Base-by-base conservation (phyloP, 371 early-diverging fungal species). In the Rhizopus stolonifer region DNA sequence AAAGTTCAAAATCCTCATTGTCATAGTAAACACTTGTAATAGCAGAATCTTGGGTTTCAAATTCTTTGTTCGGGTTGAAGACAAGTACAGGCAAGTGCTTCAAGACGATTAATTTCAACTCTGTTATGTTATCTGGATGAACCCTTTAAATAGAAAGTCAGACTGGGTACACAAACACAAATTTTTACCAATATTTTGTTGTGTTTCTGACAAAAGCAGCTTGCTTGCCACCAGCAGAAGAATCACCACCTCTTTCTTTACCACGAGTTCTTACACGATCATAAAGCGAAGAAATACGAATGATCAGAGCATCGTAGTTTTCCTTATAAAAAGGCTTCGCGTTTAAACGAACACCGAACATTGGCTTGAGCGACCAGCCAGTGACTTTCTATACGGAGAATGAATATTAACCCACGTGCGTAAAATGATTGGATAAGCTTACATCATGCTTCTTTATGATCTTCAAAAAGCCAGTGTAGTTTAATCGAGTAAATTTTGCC, bases 21-120 rank as follows among this genome's bases (percentile, higher is more conserved):
- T 99, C 99, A 67, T 92, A 93, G 75, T 99, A 99, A n/a, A 99
- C 88, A 59, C 95, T 93, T 7, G 94, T 90, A 62, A 99, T 94
- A 29, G 95, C 95, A 1, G 99, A 93, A 59, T 94, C 94, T 22
- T 82, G 79, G 13, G 77, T 62, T 46, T 83, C 76, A 43, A 81
- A 79, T 36, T 80, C 86, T 74, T 77, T 90, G 78, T 92, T 92
- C 32, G 88, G 83, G 55, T 86, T 87, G 70, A 95, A 99, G 10
- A 99, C 86, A 49, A 98, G 83, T 23, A 99, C 96, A 14, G 99
- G 99, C 26, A 99, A 83, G 64, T 98, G 88, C 71, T 92, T 92
- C 34, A 99, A 83, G 56, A 99, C 94, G 55, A 86, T 80, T 49
- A 91, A 81, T 68, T 97, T 95, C 58, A 99, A 85, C 60, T 97